These are phyloP conservation scores for Persicaria tinctoria DNA, from an alignment of 148 eudicot species.

Conservation along the genomic window DNA sequence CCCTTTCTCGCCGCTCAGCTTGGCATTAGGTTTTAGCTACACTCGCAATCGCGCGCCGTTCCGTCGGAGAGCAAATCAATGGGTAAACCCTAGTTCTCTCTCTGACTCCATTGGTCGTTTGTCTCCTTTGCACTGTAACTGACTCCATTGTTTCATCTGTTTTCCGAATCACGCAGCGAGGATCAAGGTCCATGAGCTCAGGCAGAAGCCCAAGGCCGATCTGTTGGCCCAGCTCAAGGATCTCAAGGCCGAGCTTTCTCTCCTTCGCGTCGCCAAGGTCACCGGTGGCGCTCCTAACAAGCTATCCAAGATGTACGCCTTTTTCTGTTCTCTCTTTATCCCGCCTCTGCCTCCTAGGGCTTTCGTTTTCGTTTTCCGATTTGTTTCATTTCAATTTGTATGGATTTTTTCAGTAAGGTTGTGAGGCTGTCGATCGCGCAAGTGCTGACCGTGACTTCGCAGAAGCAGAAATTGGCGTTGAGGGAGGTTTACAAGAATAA, in stretches of 20 bases:
- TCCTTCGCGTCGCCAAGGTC: slow-evolving; percentile 78
- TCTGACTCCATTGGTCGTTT: too few species aligned
- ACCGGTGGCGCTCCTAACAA: slow-evolving; percentile 87
- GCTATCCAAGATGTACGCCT: slow-evolving; percentile 64
- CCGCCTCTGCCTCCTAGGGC: background rate
- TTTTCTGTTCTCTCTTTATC: slow-evolving; percentile 6
- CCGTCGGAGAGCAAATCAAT: too few species aligned
- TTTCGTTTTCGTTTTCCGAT: background rate
- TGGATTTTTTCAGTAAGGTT: slow-evolving; percentile 40
- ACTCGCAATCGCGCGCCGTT: too few species aligned
- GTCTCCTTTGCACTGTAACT: too few species aligned
- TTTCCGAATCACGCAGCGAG: slow-evolving; percentile 24
- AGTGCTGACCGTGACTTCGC: slow-evolving; percentile 72
- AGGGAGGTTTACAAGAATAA: slow-evolving; percentile 75
- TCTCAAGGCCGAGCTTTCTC: slow-evolving; percentile 62
- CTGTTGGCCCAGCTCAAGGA: slow-evolving; percentile 55
- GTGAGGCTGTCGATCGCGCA: slow-evolving; percentile 76
- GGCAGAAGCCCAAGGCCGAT: slow-evolving; percentile 55
- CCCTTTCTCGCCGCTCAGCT: too few species aligned
- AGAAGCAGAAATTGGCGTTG: slow-evolving; percentile 64
- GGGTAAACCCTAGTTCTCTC: too few species aligned
- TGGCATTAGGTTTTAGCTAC: too few species aligned
- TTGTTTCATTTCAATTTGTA: background rate
- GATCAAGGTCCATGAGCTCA: slow-evolving; percentile 71
- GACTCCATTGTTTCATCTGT: too few species aligned